Conservation (phyloP, 192 early-diverging fungal species). For the Coemansia sp. region DNA sequence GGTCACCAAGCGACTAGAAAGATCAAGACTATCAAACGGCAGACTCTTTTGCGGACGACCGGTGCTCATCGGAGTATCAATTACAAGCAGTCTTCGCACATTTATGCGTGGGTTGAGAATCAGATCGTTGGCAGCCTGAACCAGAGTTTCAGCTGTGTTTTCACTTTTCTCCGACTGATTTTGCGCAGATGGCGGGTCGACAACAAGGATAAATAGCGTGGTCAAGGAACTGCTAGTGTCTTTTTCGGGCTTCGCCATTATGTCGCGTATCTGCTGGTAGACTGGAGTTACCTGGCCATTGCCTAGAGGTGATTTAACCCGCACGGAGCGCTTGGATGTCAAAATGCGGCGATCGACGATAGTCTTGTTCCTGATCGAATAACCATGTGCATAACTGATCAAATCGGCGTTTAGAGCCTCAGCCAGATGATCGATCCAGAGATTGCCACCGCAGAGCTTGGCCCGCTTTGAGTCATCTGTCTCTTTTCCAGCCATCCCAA, state of each 20-base stretch:
- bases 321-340: neutral
- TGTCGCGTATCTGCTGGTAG: neutral
- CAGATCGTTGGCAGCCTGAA: slow-evolving; percentile 13
- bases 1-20: slow-evolving; percentile 3
- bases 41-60: neutral
- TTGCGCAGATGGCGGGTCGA: neutral
- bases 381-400: slow-evolving; percentile 21
- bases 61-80: slow-evolving; percentile 13
- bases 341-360: neutral
- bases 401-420: slow-evolving; percentile 22
- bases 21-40: slow-evolving; percentile 6
- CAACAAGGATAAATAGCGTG: slow-evolving; percentile 13
- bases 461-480: slow-evolving; percentile 14
- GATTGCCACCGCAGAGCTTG: slow-evolving; percentile 25
- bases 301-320: slow-evolving; percentile 11
- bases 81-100: slow-evolving; percentile 4
- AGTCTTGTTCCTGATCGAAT: slow-evolving; percentile 7
- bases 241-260: neutral
- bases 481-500: slow-evolving; percentile 23
- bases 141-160: neutral
- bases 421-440: slow-evolving; percentile 38
- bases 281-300: slow-evolving; percentile 3
- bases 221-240: neutral
- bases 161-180: neutral
- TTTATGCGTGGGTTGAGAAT: slow-evolving; percentile 3